Percentiles rank a stretch among this genome's conserved stretches.
Evolutionary conservation across 495 filamentous ascomycete genomes (phyloP).

Genomic region (Cercophora samala): DNA sequence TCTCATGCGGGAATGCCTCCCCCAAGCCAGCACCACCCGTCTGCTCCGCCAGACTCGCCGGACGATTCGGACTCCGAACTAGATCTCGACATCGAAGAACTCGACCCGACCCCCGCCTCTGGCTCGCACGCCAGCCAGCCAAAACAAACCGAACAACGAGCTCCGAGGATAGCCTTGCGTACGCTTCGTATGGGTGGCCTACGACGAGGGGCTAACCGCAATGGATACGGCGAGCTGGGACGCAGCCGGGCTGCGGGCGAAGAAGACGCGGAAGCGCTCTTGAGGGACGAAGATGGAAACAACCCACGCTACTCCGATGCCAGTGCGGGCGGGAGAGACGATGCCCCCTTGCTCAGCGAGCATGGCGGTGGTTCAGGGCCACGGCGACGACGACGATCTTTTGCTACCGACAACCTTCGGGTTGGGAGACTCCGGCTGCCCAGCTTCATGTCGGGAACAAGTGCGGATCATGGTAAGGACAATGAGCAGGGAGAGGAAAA

Average conservation of each 20-base stretch:
- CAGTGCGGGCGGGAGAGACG: constrained; percentile 54
- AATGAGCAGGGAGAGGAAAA: constrained; percentile 37
- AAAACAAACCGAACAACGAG: constrained; percentile 40
- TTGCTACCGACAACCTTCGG: constrained; percentile 36
- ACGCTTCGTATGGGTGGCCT: constrained; percentile 63
- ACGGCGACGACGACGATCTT: constrained; percentile 31
- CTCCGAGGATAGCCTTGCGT: constrained; percentile 64
- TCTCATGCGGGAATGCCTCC: constrained; percentile 53
- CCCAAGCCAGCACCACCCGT: constrained; percentile 47
- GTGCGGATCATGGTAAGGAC: constrained; percentile 30
- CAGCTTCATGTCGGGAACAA: constrained; percentile 47
- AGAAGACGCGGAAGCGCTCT: constrained; percentile 55
- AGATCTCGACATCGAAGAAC: constrained; percentile 69
- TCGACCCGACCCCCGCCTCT: constrained; percentile 55
- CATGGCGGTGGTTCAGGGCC: constrained; percentile 27
- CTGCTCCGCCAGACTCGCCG: constrained; percentile 51
- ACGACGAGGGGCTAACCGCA: constrained; percentile 48
- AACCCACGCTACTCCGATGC: constrained; percentile 52
- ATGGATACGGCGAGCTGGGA: constrained; percentile 59
- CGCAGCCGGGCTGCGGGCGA: constrained; percentile 49
- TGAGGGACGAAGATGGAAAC: constrained; percentile 52
- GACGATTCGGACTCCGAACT: constrained; percentile 64
- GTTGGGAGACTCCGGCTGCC: constrained; percentile 46
- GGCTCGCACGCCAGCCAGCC: constrained; percentile 42
- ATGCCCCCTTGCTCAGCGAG: constrained; percentile 60